Evolutionary conservation across 225 moss, liverwort and hornwort genomes (phyloP).

Genomic region (Sphagnum tenellum): DNA sequence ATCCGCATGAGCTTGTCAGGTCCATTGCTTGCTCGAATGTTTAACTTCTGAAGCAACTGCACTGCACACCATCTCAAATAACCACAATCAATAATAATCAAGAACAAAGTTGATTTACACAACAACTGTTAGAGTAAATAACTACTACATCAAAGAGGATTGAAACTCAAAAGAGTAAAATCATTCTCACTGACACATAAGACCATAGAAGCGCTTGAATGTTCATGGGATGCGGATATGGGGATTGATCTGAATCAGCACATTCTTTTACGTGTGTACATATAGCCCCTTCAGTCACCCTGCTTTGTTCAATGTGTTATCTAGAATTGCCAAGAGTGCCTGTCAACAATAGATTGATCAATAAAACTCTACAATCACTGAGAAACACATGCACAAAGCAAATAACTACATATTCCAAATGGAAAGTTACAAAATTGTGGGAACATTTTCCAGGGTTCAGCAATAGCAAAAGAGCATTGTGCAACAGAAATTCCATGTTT

Average conservation of each 20-base stretch:
- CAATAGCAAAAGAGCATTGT: no score
- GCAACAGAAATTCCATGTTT: no score
- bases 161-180: not conserved
- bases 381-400: no score
- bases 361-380: no score
- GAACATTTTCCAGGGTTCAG: no score
- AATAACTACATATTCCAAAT: no score
- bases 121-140: not conserved
- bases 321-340: conserved; percentile 90
- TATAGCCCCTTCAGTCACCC: conserved; percentile 77
- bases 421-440: no score
- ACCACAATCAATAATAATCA: not conserved
- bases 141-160: not conserved
- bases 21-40: conserved; percentile 85
- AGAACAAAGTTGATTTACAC: not conserved
- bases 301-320: conserved; percentile 95
- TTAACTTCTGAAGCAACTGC: conserved; percentile 81
- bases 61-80: conserved; percentile 30
- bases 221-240: conserved; percentile 96
- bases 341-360: conserved; percentile 26
- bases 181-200: conserved; percentile 60
- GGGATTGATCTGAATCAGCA: conserved; percentile 90
- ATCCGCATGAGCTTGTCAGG: conserved; percentile 86
- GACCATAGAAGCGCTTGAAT: conserved; percentile 95
- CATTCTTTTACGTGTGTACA: conserved; percentile 91